These are phyloP conservation scores for Nepenthes gracilis DNA, from an alignment of 148 eudicot species.

Conservation along the genomic window DNA sequence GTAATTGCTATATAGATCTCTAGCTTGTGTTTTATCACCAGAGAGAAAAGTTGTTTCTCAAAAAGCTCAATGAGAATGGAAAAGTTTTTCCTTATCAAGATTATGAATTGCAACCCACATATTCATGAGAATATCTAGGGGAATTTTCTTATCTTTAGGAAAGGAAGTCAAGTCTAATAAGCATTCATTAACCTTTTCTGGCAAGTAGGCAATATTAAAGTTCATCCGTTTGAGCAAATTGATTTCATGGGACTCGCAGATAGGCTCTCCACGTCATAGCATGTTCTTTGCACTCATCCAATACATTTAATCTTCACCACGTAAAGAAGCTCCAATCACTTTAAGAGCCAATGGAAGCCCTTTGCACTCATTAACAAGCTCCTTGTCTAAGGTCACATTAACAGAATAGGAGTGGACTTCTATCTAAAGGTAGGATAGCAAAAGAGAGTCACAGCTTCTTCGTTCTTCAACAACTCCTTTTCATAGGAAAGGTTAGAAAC, in stretches of 20 bases:
- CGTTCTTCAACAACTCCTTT: slow-evolving; percentile 45
- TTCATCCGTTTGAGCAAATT: slow-evolving; percentile 66
- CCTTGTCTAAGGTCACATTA: slow-evolving; percentile 38
- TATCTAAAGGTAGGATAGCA: slow-evolving; percentile 65
- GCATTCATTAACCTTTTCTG: slow-evolving; percentile 60
- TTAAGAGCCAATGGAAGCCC: slow-evolving; percentile 85
- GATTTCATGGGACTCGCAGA: slow-evolving; percentile 65
- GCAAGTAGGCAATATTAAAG: slow-evolving; percentile 42
- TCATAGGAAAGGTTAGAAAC: slow-evolving; percentile 43
- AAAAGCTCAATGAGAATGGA: slow-evolving; percentile 70
- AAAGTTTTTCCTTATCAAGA: slow-evolving; percentile 49
- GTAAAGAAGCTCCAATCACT: slow-evolving; percentile 76
- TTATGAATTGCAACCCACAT: slow-evolving; percentile 85
- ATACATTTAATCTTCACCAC: slow-evolving; percentile 48
- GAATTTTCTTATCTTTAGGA: slow-evolving; percentile 70
- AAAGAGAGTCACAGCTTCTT: slow-evolving; percentile 59
- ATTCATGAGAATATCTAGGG: slow-evolving; percentile 56
- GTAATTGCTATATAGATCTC: slow-evolving; percentile 63
- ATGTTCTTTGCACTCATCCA: slow-evolving; percentile 72
- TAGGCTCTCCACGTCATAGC: slow-evolving; percentile 53
- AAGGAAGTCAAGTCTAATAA: slow-evolving; percentile 78
- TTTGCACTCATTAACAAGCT: slow-evolving; percentile 71
- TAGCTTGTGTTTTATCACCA: slow-evolving; percentile 71
- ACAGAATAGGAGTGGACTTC: slow-evolving; percentile 32
- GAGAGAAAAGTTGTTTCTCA: slow-evolving; percentile 59